Percentiles rank a stretch among this genome's conserved stretches.
phyloP scores from a whole-genome alignment of 2,329 filamentous ascomycete species.

The Ascochyta lentis region DNA sequence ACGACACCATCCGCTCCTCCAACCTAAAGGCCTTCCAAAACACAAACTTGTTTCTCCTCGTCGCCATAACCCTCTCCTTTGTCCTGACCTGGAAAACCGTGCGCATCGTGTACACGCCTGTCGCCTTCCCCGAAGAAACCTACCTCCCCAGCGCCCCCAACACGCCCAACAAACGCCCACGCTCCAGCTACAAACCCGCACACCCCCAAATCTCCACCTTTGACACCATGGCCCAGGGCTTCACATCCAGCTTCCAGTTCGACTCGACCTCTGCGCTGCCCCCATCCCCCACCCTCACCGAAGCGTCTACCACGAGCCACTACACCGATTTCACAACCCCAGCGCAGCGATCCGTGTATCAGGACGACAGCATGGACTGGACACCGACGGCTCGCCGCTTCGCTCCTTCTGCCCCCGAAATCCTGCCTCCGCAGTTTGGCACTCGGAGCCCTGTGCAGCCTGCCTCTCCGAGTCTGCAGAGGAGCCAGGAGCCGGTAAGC shows the following conservation, averaged over 20 bases:
- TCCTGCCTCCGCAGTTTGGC: slow-evolving; percentile 30
- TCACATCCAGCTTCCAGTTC: slow-evolving; percentile 50
- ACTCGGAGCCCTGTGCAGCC: slow-evolving; percentile 14
- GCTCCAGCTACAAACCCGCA: slow-evolving; percentile 33
- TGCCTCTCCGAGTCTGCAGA: not conserved
- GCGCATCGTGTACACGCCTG: slow-evolving; percentile 59
- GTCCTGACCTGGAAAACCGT: slow-evolving; percentile 60
- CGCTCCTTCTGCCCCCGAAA: slow-evolving; percentile 46
- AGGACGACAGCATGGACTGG: slow-evolving; percentile 75
- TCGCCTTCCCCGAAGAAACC: slow-evolving; percentile 31
- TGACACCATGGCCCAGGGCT: slow-evolving; percentile 45
- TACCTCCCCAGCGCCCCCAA: slow-evolving; percentile 31
- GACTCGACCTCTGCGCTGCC: slow-evolving; percentile 34
- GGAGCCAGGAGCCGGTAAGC: slow-evolving; percentile 14
- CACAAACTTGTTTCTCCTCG: slow-evolving; percentile 63
- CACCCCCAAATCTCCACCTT: slow-evolving; percentile 40
- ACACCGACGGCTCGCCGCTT: slow-evolving; percentile 59
- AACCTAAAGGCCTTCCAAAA: slow-evolving; percentile 47
- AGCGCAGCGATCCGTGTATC: slow-evolving; percentile 12
- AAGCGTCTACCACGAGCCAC: slow-evolving; percentile 29
- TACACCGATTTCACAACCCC: slow-evolving; percentile 38
- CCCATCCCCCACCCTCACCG: slow-evolving; percentile 43
- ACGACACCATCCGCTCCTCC: slow-evolving; percentile 23
- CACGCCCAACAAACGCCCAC: slow-evolving; percentile 26
- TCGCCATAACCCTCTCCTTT: slow-evolving; percentile 38